Evolutionary conservation across 2,329 filamentous ascomycete genomes (phyloP).

Genomic region (Dendryphion nanum): DNA sequence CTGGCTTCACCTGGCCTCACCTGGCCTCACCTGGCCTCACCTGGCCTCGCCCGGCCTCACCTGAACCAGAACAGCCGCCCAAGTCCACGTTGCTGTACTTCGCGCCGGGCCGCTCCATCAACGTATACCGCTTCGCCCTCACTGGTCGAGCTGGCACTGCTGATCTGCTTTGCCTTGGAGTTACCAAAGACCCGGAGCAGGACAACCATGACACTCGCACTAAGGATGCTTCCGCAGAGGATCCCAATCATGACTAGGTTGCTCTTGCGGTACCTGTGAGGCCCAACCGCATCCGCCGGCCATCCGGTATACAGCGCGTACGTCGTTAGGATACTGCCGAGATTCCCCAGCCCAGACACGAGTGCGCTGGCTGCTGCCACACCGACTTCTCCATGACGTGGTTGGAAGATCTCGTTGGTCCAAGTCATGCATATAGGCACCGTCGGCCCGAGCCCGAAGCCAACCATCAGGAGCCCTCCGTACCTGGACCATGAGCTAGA

Average conservation of each 20-base stretch:
- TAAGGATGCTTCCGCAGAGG: slow-evolving; percentile 71
- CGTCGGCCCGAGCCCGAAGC: slow-evolving; percentile 85
- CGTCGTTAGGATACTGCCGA: slow-evolving; percentile 82
- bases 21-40: too few species aligned
- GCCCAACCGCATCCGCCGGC: slow-evolving; percentile 69
- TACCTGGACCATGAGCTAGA: slow-evolving; percentile 78
- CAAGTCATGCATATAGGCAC: slow-evolving; percentile 94
- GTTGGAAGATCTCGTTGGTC: slow-evolving; percentile 88
- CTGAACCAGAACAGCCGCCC: slow-evolving; percentile 34
- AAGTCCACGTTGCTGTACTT: slow-evolving; percentile 42
- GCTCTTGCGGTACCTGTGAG: slow-evolving; percentile 73
- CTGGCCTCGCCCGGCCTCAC: too few species aligned
- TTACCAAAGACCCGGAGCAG: slow-evolving; percentile 52
- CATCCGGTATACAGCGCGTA: slow-evolving; percentile 89
- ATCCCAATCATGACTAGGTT: slow-evolving; percentile 90
- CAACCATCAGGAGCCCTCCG: slow-evolving; percentile 83
- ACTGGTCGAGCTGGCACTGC: slow-evolving; percentile 29
- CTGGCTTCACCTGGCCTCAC: too few species aligned
- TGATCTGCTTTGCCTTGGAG: slow-evolving; percentile 35
- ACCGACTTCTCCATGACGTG: slow-evolving; percentile 84
- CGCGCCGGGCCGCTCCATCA: slow-evolving; percentile 42
- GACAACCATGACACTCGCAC: slow-evolving; percentile 66
- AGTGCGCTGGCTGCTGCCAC: slow-evolving; percentile 83
- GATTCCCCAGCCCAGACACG: slow-evolving; percentile 82
- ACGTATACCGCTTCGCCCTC: slow-evolving; percentile 55